phyloP scores from a whole-genome alignment of 345 rosid genomes.

The Citrus hindsii region DNA sequence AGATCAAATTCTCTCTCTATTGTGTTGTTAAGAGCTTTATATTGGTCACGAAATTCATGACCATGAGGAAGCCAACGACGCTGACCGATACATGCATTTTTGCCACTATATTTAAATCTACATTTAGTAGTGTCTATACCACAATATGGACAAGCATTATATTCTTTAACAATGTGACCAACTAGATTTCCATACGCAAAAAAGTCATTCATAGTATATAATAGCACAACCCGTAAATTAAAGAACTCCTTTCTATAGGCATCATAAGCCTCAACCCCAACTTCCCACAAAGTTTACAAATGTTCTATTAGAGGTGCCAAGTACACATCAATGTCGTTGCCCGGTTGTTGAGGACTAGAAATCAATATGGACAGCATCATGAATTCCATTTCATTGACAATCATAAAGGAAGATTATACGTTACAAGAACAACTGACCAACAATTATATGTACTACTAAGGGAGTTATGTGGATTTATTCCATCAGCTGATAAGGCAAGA shows the following conservation, averaged over 20 bases:
- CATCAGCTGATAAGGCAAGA: background rate
- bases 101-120: background rate
- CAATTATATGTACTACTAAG: background rate
- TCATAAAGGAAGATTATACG: background rate
- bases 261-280: too few species aligned
- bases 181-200: too few species aligned
- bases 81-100: background rate
- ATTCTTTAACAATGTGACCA: accelerated
- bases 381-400: too few species aligned
- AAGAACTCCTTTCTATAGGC: too few species aligned
- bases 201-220: too few species aligned
- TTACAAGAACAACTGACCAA: background rate
- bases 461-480: background rate
- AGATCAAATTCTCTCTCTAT: too few species aligned
- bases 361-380: too few species aligned
- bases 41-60: background rate
- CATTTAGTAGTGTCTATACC: too few species aligned
- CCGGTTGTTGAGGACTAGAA: background rate
- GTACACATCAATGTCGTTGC: too few species aligned
- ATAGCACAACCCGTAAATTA: too few species aligned
- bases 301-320: too few species aligned
- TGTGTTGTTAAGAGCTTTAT: background rate
- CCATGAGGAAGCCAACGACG: background rate
- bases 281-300: too few species aligned
- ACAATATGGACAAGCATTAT: background rate